Base-by-base conservation (phyloP, 2,329 filamentous ascomycete species). In the Pseudogymnoascus sp. region DNA sequence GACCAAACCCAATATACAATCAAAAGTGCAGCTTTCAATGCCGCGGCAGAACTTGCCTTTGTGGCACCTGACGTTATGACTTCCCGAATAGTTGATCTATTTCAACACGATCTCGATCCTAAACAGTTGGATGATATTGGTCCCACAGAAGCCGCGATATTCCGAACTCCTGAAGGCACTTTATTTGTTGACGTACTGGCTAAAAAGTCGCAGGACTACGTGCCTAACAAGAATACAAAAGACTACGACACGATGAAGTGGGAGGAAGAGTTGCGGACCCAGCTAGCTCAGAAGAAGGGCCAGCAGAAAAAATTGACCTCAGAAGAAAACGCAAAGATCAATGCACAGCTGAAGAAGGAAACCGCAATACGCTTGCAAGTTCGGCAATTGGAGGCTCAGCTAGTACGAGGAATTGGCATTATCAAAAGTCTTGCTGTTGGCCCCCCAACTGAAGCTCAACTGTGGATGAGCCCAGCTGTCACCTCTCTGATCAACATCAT, bases 211-310 rank as follows among this genome's bases (percentile, higher is more conserved):
- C 85, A 86, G 64, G 84, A 84, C 66, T 79, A 81, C 39, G 78
- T 88, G 1, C 86, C 91, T 2, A 88, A 92, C 76, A 97, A 96
- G 77, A 96, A 91, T 71, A 88, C 86, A 60, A 97, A 96, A 74
- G 95, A 97, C 73, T 96, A 97, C 70, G 91, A 99, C 70, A 96
- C 91, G 1, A 77, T 97, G 42, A 97, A 96, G 75, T 99, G 96
- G 95, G 95, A 99, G 75, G 89, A 93, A 73, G 95, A 99, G 67
- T 81, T 99, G 6, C 83, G 93, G 64, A 83, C 86, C 40, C 91
- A 97, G 70, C 77, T 99, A 42, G 92, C 93, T n/a, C 83, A 90
- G 73, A 99, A 97, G 79, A 96, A 93, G 75, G 93, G 93, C 1
- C 85, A 90, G 65, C 86, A 91, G 70, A 93, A 92, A 78, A 99